Evolutionary conservation across 208 protist genomes (phyloP).

Genomic region (Leishmania turanica): DNA sequence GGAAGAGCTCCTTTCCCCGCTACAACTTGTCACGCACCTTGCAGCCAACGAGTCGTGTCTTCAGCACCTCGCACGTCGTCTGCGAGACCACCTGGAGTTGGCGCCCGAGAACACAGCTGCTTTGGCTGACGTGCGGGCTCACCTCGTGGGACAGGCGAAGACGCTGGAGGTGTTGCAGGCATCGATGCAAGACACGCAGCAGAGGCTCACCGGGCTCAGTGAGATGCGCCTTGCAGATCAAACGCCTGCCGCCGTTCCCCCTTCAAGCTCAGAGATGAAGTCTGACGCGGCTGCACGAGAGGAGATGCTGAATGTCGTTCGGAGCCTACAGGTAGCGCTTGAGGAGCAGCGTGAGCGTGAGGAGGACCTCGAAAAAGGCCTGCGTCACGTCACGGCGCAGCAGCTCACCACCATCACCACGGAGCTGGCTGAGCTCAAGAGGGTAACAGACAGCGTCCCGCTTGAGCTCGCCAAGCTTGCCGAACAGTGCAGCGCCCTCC

Average conservation of each 20-base stretch:
- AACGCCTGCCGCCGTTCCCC: background rate
- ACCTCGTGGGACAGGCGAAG: background rate
- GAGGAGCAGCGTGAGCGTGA: constrained; percentile 7
- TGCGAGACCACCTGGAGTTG: constrained; percentile 10
- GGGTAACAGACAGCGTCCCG: constrained; percentile 1
- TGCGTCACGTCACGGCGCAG: constrained; percentile 6
- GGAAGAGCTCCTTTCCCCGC: background rate
- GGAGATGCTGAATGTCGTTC: background rate
- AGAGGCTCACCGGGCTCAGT: background rate
- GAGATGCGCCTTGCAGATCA: background rate
- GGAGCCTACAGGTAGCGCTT: background rate
- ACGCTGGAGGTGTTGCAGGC: constrained; percentile 4
- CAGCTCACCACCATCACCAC: constrained; percentile 4
- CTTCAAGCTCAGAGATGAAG: background rate
- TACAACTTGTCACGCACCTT: constrained; percentile 4
- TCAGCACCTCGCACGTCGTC: constrained; percentile 16
- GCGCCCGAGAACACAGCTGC: background rate
- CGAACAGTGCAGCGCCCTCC: constrained; percentile 16
- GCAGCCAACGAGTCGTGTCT: background rate
- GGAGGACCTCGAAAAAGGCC: background rate
- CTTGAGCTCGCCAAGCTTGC: constrained; percentile 2
- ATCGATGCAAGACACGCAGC: constrained; percentile 2
- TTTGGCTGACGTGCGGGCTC: constrained; percentile 7
- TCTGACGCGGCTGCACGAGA: background rate
- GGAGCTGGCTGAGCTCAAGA: constrained; percentile 8